These are phyloP conservation scores for Pseudogymnoascus pannorum DNA, from an alignment of 2,329 filamentous ascomycete species.

Conservation along the genomic window DNA sequence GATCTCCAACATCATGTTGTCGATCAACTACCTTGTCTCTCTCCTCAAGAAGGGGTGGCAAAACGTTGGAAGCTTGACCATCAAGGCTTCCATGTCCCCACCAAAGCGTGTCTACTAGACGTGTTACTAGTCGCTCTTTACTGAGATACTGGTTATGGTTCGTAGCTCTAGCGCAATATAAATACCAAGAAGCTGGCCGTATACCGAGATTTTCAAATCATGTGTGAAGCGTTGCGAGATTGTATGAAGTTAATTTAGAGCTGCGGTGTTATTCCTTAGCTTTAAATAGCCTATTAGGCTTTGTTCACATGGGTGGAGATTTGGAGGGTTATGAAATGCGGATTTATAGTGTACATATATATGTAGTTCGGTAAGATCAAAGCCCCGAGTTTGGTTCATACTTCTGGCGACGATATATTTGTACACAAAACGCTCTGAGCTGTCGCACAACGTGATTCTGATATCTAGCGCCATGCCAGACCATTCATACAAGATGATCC, in stretches of 20 bases:
- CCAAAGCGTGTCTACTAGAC: conserved; percentile 93
- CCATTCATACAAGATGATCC: not conserved
- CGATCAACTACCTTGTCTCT: conserved; percentile 99
- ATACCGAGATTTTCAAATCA: conserved; percentile 12
- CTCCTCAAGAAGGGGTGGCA: conserved; percentile 99
- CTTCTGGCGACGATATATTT: not conserved
- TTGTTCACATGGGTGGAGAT: too few species aligned
- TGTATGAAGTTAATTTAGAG: not conserved
- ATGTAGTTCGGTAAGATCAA: too few species aligned
- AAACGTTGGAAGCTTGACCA: conserved; percentile 98
- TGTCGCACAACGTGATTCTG: too few species aligned
- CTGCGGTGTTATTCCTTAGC: not conserved
- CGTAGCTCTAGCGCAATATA: conserved; percentile 15
- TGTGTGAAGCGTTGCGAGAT: not conserved
- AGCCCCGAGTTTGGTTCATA: too few species aligned
- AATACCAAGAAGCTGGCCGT: conserved; percentile 7
- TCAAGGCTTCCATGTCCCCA: conserved; percentile 99
- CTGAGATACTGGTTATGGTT: conserved; percentile 14
- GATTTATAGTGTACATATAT: not conserved
- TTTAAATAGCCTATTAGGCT: too few species aligned
- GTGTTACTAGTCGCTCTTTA: conserved; percentile 17
- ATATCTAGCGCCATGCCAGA: not conserved
- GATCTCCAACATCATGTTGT: conserved; percentile 94
- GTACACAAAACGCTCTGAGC: not conserved
- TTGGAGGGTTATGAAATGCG: too few species aligned